Conservation (phyloP, 2,329 filamentous ascomycete genomes). For the Fonsecaea nubica region DNA sequence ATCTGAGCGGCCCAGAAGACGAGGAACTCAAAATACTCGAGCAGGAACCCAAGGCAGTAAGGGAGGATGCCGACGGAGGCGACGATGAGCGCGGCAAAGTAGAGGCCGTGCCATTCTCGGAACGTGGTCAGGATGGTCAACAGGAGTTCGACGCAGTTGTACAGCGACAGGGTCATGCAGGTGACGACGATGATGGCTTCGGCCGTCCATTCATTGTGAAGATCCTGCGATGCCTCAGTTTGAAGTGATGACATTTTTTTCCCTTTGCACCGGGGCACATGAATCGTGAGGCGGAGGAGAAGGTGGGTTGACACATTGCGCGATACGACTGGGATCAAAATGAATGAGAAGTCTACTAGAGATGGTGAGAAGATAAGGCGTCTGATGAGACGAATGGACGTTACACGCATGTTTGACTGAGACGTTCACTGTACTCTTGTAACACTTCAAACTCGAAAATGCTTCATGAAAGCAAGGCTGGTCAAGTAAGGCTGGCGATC, state of each 20-base stretch:
- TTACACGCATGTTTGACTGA: background rate
- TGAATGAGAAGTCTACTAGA: too few species aligned
- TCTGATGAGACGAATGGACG: background rate
- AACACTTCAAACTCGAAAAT: background rate
- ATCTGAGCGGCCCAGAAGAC: slow-evolving; percentile 34
- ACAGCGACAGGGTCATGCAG: slow-evolving; percentile 44
- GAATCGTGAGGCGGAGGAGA: background rate
- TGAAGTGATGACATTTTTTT: background rate
- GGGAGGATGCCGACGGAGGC: slow-evolving; percentile 52
- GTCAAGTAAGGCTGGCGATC: background rate
- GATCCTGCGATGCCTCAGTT: background rate
- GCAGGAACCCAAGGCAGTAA: slow-evolving; percentile 54
- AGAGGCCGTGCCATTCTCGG: slow-evolving; percentile 53
- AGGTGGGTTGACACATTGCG: background rate
- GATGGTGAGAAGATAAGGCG: background rate
- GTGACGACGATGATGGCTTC: slow-evolving; percentile 13
- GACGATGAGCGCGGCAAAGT: slow-evolving; percentile 57
- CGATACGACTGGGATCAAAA: background rate
- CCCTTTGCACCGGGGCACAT: too few species aligned
- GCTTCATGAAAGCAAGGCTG: background rate
- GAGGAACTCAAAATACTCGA: slow-evolving; percentile 52
- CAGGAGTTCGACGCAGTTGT: slow-evolving; percentile 58
- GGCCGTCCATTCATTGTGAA: slow-evolving; percentile 7
- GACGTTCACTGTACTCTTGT: background rate
- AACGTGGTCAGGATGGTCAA: slow-evolving; percentile 58